Evolutionary conservation across 805 yeast species (phyloP).

Genomic region (Brettanomyces naardenensis): DNA sequence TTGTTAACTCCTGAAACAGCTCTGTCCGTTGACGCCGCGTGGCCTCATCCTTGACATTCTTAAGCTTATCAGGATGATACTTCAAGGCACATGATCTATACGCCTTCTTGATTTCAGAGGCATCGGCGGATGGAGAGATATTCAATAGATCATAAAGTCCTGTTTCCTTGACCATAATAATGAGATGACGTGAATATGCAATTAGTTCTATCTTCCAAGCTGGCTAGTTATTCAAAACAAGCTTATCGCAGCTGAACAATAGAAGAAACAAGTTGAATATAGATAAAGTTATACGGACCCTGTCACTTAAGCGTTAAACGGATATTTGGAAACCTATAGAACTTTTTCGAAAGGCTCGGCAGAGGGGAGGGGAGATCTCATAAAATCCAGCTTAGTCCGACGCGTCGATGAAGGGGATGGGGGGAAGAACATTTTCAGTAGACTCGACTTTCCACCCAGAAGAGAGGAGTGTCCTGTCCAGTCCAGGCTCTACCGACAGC

Average conservation of each 20-base stretch:
- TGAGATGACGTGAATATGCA: background rate
- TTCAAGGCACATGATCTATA: slow-evolving; percentile 74
- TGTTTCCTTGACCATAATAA: slow-evolving; percentile 60
- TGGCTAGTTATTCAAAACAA: too few species aligned
- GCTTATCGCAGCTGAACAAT: too few species aligned
- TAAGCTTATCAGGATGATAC: slow-evolving; percentile 81
- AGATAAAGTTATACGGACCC: too few species aligned
- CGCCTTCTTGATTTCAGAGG: slow-evolving; percentile 70
- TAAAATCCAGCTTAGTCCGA: too few species aligned
- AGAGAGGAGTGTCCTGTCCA: too few species aligned
- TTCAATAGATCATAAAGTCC: slow-evolving; percentile 66
- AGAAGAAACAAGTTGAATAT: too few species aligned
- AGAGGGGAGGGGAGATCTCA: too few species aligned
- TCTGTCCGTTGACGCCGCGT: slow-evolving; percentile 29
- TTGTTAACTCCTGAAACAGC: slow-evolving; percentile 52
- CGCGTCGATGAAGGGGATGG: too few species aligned
- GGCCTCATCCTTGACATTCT: slow-evolving; percentile 22
- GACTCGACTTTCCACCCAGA: too few species aligned
- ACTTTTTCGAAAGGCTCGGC: background rate
- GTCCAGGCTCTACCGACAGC: too few species aligned
- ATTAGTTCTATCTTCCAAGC: too few species aligned
- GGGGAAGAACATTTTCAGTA: too few species aligned
- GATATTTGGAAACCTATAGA: background rate
- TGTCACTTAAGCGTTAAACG: background rate
- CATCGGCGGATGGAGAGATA: slow-evolving; percentile 54